Base-by-base conservation (phyloP, 371 early-diverging fungal genomes). In the Chytridium lagenaria region DNA sequence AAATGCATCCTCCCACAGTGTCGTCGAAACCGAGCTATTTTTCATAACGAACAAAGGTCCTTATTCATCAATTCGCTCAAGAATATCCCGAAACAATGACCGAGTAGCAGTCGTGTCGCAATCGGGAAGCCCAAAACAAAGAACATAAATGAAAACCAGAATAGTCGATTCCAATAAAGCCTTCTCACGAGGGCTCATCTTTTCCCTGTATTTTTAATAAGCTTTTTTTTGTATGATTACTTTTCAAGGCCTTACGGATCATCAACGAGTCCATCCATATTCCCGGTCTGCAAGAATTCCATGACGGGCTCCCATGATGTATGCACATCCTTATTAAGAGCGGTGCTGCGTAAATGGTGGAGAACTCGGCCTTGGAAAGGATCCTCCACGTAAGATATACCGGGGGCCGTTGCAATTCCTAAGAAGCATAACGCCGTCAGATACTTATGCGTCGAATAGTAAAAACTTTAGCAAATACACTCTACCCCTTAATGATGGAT, bases 211-310 rank as follows among this genome's bases (percentile, higher is more conserved):
- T n/a, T n/a, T n/a, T n/a, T n/a, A n/a, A n/a, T n/a, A n/a, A n/a
- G n/a, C n/a, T n/a, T n/a, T n/a, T n/a, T n/a, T n/a, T n/a, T n/a
- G n/a, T n/a, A n/a, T n/a, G n/a, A n/a, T n/a, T n/a, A n/a, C n/a
- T n/a, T n/a, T n/a, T n/a, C n/a, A n/a, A n/a, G n/a, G n/a, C n/a
- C 55, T 55, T 23, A 55, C 55, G 55, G 55, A 55, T 55, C 30
- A 16, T 55, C 16, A 26, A 16, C 10, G 7, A 55, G 26, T 26
- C 19, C 23, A 5, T 7, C 55, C 19, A 10, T 5, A 28, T 55
- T 26, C 10, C 55, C 19, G 19, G 10, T 26, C 26, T 55, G 5
- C 10, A 55, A 26, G 30, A 55, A 55, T 28, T 7, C 30, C 10
- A 55, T 7, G 26, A 26, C 55, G 26, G 7, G 16, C 26, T 55